Base-by-base conservation (phyloP, 208 protist species). In the Trypanosoma vivax region DNA sequence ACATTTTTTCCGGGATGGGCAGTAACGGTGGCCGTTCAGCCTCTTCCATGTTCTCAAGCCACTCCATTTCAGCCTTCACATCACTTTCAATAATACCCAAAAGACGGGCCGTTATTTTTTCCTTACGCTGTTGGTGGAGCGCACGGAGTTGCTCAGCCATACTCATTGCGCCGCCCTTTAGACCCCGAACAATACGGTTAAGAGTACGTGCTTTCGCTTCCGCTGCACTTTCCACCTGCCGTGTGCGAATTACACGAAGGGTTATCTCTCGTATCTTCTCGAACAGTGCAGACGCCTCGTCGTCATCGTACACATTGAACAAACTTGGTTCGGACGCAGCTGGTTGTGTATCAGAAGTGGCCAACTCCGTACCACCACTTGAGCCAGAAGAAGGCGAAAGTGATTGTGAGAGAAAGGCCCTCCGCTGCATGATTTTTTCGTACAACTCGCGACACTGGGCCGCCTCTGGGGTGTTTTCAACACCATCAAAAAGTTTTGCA, bases 1-100 rank as follows among this genome's bases (percentile, higher is more conserved):
- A 88, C 80, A 89, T 90, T 19, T 66, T 68, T 37, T 83, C 72
- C n/a, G 85, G 85, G 9, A 92, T 55, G n/a, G 85, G 81, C 46
- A 92, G 60, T 62, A 90, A 63, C 45, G 77, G 76, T 23, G 85
- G 85, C 21, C 85, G 74, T 59, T 92, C 78, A 18, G 81, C 79
- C 56, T 92, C 85, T 31, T 80, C 67, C 79, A 92, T 88, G 41
- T 70, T 57, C 47, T 88, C 74, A 18, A 88, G 60, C 82, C 85
- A 92, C 68, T 76, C 58, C 60, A 88, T 56, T 54, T 92, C 85
- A 2, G 55, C 58, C 51, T 70, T 70, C 13, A 92, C 81, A 33
- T 92, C 85, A 14, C 53, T 58, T 66, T 92, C 85, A 31, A 90
- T 43, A 28, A 88, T 54, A 11, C 65, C 62, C 14, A 92, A 64